phyloP scores from a whole-genome alignment of 1,139 yeast species.

The Kurtzmaniella natalensis region DNA sequence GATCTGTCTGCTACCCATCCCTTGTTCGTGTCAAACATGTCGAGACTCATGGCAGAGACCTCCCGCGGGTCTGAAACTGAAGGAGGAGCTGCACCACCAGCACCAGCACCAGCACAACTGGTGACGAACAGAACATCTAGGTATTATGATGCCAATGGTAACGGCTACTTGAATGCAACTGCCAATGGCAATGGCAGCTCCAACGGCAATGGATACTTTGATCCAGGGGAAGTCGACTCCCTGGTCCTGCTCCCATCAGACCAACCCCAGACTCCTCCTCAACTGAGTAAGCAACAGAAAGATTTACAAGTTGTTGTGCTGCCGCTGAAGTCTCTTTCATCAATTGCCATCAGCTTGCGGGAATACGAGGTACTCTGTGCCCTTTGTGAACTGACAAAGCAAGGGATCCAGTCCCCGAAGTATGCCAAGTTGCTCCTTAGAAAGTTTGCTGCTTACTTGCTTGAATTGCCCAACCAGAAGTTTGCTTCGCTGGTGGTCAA shows the following conservation, averaged over 20 bases:
- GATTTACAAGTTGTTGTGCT: conserved; percentile 1
- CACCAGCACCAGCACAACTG: too few species aligned
- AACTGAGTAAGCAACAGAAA: conserved; percentile 7
- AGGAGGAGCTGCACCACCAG: not conserved
- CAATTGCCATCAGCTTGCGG: conserved; percentile 42
- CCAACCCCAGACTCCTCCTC: too few species aligned
- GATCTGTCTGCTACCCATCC: not conserved
- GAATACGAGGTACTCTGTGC: conserved; percentile 75
- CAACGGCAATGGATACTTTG: too few species aligned
- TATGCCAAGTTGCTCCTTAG: conserved; percentile 52
- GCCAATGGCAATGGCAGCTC: too few species aligned
- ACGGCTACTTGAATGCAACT: too few species aligned
- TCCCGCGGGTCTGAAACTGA: not conserved
- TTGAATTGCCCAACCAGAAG: conserved; percentile 54
- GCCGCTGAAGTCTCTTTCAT: conserved; percentile 14
- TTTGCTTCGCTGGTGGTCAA: conserved; percentile 15
- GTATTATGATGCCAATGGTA: too few species aligned
- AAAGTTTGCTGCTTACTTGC: conserved; percentile 54
- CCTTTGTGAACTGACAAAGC: conserved; percentile 50
- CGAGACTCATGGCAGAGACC: conserved; percentile 6
- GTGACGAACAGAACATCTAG: too few species aligned
- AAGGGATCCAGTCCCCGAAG: conserved; percentile 30
- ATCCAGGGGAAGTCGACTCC: too few species aligned
- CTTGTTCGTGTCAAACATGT: not conserved
- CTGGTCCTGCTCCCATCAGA: too few species aligned